phyloP scores from a whole-genome alignment of 257 asterid genomes.

The Gentiana dahurica region DNA sequence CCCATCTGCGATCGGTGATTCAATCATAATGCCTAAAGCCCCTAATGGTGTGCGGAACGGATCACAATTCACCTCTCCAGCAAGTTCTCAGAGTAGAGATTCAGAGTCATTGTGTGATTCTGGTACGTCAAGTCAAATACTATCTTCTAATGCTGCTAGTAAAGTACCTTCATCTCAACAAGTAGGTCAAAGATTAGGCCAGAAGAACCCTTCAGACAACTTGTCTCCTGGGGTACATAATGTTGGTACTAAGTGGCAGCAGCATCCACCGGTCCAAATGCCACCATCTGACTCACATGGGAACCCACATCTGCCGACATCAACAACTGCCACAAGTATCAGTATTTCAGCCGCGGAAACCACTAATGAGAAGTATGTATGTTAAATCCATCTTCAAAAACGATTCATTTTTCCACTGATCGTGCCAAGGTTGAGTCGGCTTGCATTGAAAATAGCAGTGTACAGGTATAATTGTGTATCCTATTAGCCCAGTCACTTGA shows the following conservation, averaged over 20 bases:
- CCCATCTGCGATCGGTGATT: constrained; percentile 34
- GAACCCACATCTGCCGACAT: constrained; percentile 29
- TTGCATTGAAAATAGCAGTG: constrained; percentile 30
- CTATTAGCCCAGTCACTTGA: not conserved
- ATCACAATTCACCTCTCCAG: constrained; percentile 26
- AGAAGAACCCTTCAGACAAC: constrained; percentile 36
- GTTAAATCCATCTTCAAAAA: constrained; percentile 36
- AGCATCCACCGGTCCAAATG: constrained; percentile 29
- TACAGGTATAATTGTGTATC: constrained; percentile 44
- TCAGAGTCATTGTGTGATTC: constrained; percentile 40
- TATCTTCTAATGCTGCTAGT: constrained; percentile 24
- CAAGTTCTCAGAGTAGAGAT: constrained; percentile 32
- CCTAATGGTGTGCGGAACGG: constrained; percentile 28
- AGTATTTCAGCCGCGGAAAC: constrained; percentile 48
- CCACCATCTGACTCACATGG: constrained; percentile 38
- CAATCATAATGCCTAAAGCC: constrained; percentile 26
- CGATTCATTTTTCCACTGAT: constrained; percentile 19
- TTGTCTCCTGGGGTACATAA: constrained; percentile 38
- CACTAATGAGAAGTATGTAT: constrained; percentile 47
- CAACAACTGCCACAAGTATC: constrained; percentile 21
- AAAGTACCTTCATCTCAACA: constrained; percentile 37
- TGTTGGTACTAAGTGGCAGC: constrained; percentile 36
- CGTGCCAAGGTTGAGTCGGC: constrained; percentile 29
- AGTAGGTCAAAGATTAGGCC: constrained; percentile 37
- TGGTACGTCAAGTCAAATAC: constrained; percentile 27